A percentile compares a stretch with the other conserved stretches of the same genome.
Evolutionary conservation across 306 rosid genomes (phyloP).

Genomic region (Lupinus albus): DNA sequence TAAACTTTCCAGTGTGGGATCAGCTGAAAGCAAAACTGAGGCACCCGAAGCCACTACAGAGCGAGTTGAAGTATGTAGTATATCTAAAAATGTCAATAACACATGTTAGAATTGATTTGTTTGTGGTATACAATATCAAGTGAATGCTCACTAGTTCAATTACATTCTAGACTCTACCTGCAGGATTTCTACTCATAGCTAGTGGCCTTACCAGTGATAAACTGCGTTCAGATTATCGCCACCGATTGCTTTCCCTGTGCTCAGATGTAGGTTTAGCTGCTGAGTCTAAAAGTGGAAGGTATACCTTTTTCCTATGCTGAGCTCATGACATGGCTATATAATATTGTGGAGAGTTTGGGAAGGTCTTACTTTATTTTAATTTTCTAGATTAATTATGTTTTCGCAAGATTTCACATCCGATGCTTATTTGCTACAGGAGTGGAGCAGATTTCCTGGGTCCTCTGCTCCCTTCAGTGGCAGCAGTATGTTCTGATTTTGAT

Average conservation of each 20-base stretch:
- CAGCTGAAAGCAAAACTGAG: conserved; percentile 88
- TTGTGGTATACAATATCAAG: conserved; percentile 48
- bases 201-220: conserved; percentile 68
- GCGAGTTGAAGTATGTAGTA: conserved; percentile 82
- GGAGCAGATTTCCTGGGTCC: conserved; percentile 99
- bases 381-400: conserved; percentile 35
- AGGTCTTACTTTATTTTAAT: conserved; percentile 30
- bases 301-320: conserved; percentile 39
- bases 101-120: conserved; percentile 45
- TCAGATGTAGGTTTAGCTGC: conserved; percentile 99
- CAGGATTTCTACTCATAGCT: conserved; percentile 89
- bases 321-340: conserved; percentile 30
- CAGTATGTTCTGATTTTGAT: conserved; percentile 90
- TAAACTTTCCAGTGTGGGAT: conserved; percentile 86
- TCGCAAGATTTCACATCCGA: conserved; percentile 48
- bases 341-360: conserved; percentile 35
- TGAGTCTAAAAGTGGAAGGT: conserved; percentile 99
- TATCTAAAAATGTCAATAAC: conserved; percentile 38
- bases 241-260: conserved; percentile 86
- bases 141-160: conserved; percentile 88
- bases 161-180: conserved; percentile 97
- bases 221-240: conserved; percentile 87
- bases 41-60: conserved; percentile 90
- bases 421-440: conserved; percentile 72
- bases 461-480: conserved; percentile 97